These are phyloP conservation scores for Pseudisothecium myosuroides DNA, from an alignment of 225 moss, liverwort and hornwort species.

Conservation along the genomic window DNA sequence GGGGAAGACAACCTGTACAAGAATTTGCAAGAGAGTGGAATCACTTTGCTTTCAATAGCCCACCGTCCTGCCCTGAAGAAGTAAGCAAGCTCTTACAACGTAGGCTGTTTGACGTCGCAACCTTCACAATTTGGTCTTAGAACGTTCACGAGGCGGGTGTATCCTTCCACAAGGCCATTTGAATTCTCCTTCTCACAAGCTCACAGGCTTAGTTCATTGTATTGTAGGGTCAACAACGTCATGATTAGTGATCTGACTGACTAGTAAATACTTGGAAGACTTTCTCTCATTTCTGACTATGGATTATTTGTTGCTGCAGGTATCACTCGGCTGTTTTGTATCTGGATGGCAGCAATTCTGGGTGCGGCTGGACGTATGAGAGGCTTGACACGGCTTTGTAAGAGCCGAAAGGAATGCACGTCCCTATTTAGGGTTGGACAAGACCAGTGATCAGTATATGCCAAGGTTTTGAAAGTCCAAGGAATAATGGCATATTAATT, in stretches of 20 bases:
- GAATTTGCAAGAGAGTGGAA: slow-evolving; percentile 32
- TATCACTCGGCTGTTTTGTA: slow-evolving; percentile 21
- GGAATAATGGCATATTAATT: background rate
- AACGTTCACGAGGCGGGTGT: background rate
- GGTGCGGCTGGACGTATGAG: slow-evolving; percentile 28
- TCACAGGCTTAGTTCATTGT: background rate
- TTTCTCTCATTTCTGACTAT: background rate
- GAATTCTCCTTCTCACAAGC: background rate
- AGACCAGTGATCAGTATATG: background rate
- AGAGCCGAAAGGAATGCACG: background rate
- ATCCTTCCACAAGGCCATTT: background rate
- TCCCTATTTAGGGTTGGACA: background rate
- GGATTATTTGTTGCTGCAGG: background rate
- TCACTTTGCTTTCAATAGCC: slow-evolving; percentile 49
- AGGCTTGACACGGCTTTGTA: slow-evolving; percentile 5
- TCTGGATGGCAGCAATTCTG: slow-evolving; percentile 25
- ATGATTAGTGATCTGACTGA: background rate
- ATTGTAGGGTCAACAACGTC: background rate
- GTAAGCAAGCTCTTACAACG: background rate
- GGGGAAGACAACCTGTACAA: slow-evolving; percentile 50
- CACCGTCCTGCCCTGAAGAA: slow-evolving; percentile 45
- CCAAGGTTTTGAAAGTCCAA: background rate
- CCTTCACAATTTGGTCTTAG: background rate
- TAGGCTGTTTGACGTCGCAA: background rate
- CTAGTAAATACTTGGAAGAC: background rate